A percentile compares a stretch with the other conserved stretches of the same genome.
Evolutionary conservation across 1,284 basidiomycete species (phyloP).

Genomic region (Thecaphora frezii): DNA sequence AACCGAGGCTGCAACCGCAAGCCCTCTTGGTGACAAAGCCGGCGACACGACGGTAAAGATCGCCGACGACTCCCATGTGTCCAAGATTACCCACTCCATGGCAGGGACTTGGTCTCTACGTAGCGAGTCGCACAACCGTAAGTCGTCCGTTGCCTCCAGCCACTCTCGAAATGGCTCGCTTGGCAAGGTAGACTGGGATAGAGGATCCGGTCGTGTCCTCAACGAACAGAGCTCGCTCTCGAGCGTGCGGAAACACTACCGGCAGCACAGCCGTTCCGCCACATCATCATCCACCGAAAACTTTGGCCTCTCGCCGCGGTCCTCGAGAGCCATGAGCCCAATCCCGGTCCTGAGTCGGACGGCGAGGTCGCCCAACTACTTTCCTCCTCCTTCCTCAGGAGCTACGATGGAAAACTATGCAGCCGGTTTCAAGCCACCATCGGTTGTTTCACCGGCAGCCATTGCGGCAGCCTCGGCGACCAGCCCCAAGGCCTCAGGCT

Average conservation of each 20-base stretch:
- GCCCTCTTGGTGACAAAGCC: no score
- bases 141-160: conserved; percentile 10
- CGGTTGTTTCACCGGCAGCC: conserved; percentile 28
- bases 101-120: conserved; percentile 1
- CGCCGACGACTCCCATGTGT: no score
- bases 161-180: background rate
- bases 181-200: background rate
- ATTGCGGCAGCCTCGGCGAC: conserved; percentile 12
- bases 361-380: conserved; percentile 46
- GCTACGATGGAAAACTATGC: conserved; percentile 32
- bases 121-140: conserved; percentile 17
- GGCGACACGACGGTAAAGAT: no score
- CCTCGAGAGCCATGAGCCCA: conserved; percentile 29
- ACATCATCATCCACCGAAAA: conserved; percentile 15
- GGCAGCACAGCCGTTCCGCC: conserved; percentile 19
- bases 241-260: conserved; percentile 22
- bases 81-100: no score
- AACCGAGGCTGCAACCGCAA: no score
- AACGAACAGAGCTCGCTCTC: conserved; percentile 26
- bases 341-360: conserved; percentile 27
- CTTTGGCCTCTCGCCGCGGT: conserved; percentile 12
- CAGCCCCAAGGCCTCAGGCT: background rate
- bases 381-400: conserved; percentile 25
- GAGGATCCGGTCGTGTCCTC: background rate
- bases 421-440: conserved; percentile 32